Evolutionary conservation across 768 basidiomycete species (phyloP), one percentile per base, ranked within the genome.

Genomic region (Amanita jacksonii): DNA sequence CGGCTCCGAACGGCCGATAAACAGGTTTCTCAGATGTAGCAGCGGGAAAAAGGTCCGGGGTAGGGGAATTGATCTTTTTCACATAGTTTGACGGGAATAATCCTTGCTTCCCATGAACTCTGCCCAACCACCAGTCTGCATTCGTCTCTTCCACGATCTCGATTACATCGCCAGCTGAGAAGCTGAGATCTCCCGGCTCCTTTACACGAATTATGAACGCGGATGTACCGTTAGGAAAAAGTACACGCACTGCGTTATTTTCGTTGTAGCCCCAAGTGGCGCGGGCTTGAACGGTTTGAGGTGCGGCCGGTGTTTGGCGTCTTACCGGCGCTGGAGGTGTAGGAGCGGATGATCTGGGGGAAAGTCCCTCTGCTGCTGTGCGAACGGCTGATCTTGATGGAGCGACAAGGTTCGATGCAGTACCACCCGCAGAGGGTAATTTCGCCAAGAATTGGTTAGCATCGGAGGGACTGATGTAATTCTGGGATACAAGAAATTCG

Each of bases 41-140:
- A 20, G 58, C 47, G 2, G 55, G 39, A 20, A 52, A 45, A 24
- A 43, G 40, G 1, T 48, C 54, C n/a, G 57, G 49, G 27, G 59
- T 51, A 15, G 61, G 50, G 25, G 63, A 45, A 40, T 62, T 50
- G 41, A 68, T 52, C 53, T 73, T 79, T 63, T 86, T 77, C 31
- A 87, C 83, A 43, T 86, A 74, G 50, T 75, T 76, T 9, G 81
- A 72, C 0, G 89, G 90, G 68, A 92, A 87, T 28, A 91, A 69
- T 3, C 81, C 89, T 43, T 80, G 73, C 46, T 64, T 70, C 19
- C 79, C 80, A 25, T 79, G 72, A 45, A 71, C 53, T 48, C 61
- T 68, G 20, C 90, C 89, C 6, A 72, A 76, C 88, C 87, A 94
- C 90, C 90, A 92, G 58, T 92, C 90, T 3, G 68, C 68, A 46